A percentile compares a stretch with the other conserved stretches of the same genome.
Conservation (phyloP, 208 protist genomes). For the Acanthamoeba lenticulata region DNA sequence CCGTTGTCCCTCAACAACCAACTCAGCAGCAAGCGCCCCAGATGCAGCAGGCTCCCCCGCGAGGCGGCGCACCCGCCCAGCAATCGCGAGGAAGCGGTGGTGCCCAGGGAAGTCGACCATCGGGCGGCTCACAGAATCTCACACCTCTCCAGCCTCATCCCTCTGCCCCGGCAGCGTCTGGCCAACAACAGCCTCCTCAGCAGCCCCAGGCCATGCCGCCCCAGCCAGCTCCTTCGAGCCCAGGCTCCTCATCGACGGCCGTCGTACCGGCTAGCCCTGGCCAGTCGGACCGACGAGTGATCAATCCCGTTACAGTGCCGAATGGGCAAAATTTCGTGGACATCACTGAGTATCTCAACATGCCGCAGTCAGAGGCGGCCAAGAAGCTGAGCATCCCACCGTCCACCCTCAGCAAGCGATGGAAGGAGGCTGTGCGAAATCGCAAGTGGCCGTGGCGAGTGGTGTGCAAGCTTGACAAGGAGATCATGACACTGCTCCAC, state of each 20-base stretch:
- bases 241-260: neutral
- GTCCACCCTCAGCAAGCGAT: conserved; percentile 80
- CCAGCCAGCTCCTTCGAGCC: neutral
- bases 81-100: neutral
- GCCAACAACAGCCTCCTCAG: neutral
- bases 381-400: conserved; percentile 80
- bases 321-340: conserved; percentile 76
- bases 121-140: neutral
- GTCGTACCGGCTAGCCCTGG: conserved; percentile 7
- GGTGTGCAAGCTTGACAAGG: conserved; percentile 80
- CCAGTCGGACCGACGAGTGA: conserved; percentile 34
- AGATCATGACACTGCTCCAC: conserved; percentile 81
- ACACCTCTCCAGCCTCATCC: neutral
- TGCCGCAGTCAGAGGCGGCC: conserved; percentile 78
- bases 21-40: neutral
- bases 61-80: neutral
- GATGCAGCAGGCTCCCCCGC: neutral
- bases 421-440: conserved; percentile 80
- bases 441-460: conserved; percentile 82
- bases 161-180: neutral
- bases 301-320: conserved; percentile 61
- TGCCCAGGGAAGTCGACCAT: neutral
- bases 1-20: neutral
- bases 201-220: neutral
- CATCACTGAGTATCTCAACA: conserved; percentile 80